phyloP scores from a whole-genome alignment of 352 stramenopile genomes.

The Phytophthora sp. region DNA sequence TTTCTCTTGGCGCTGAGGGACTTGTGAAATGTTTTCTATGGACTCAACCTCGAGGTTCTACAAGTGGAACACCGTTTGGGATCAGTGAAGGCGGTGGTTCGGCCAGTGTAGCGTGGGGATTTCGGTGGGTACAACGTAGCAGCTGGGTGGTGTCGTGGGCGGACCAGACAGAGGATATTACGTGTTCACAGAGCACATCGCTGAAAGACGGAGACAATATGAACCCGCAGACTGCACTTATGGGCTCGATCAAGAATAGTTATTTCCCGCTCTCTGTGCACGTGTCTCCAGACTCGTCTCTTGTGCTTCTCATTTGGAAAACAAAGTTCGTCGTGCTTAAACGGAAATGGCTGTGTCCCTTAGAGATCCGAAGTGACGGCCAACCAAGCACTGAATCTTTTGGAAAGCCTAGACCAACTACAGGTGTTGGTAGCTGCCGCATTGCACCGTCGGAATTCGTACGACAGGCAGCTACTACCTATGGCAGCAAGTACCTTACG shows the following conservation, averaged over 20 bases:
- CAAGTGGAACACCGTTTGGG: conserved; percentile 26
- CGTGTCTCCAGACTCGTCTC: conserved; percentile 61
- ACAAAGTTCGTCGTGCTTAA: conserved; percentile 80
- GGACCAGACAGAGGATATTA: conserved; percentile 83
- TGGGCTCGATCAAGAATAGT: conserved; percentile 82
- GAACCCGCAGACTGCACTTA: conserved; percentile 79
- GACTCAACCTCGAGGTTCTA: conserved; percentile 63
- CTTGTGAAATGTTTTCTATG: conserved; percentile 85
- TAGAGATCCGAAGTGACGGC: conserved; percentile 33
- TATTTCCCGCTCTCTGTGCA: conserved; percentile 73
- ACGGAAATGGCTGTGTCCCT: conserved; percentile 77
- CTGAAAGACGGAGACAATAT: conserved; percentile 85
- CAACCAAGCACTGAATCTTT: conserved; percentile 28
- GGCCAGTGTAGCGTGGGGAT: conserved; percentile 39
- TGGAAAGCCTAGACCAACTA: conserved; percentile 38
- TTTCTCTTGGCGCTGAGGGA: conserved; percentile 79
- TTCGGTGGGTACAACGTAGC: conserved; percentile 77
- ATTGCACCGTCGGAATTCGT: conserved; percentile 42
- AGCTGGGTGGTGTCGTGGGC: conserved; percentile 89
- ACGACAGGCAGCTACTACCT: conserved; percentile 23
- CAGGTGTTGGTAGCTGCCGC: conserved; percentile 59
- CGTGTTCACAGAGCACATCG: conserved; percentile 83
- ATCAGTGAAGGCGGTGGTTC: conserved; percentile 28
- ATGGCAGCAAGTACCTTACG: conserved; percentile 16
- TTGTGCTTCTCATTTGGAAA: conserved; percentile 81